Base-by-base conservation (phyloP, 441 rosid genomes). In the Hura crepitans region DNA sequence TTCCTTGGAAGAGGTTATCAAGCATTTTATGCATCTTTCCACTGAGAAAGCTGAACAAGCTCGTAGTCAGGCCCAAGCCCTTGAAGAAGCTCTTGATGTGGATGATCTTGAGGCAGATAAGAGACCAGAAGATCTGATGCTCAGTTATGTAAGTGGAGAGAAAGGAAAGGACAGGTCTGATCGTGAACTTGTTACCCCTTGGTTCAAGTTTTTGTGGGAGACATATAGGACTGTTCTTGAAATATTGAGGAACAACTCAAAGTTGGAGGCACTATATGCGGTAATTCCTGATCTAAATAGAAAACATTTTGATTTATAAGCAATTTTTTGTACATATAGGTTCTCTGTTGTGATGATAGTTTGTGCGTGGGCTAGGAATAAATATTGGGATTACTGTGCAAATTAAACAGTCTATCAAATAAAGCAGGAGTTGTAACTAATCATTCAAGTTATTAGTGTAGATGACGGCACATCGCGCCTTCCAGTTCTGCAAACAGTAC, bases 201-300 rank as follows among this genome's bases (percentile, higher is more conserved):
- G 99, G 97, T 95, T 95, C 83, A 95, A 95, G 86, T 92, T 95
- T 76, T 72, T 92, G 76, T 95, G 99, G 99, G 99, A 95, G 88
- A 92, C 99, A 3, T 95, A 95, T 76, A 85, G 99, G 75, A 90
- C 99, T 1, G 99, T 95, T 37, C 99, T 95, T 70, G 99, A 95
- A 77, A 89, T 95, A 27, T 77, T 95, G 70, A 76, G 96, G 50
- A 95, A 95, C 84, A 95, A 92, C 82, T 95, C 99, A 20, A 95
- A 92, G 89, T 68, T 92, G 80, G 99, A 95, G 86, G 93, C 93
- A 3, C 81, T 95, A 10, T 95, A 95, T 82, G 98, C 98, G 93
- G 99, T 92, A 89, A 73, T 74, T 80, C 55, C 69, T 68, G 1
- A 4, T 66, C 25, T 68, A 20, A 13, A 13, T 6, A 18, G 15